Evolutionary conservation across 345 rosid species (phyloP).

Genomic region (Luvunga scandens): DNA sequence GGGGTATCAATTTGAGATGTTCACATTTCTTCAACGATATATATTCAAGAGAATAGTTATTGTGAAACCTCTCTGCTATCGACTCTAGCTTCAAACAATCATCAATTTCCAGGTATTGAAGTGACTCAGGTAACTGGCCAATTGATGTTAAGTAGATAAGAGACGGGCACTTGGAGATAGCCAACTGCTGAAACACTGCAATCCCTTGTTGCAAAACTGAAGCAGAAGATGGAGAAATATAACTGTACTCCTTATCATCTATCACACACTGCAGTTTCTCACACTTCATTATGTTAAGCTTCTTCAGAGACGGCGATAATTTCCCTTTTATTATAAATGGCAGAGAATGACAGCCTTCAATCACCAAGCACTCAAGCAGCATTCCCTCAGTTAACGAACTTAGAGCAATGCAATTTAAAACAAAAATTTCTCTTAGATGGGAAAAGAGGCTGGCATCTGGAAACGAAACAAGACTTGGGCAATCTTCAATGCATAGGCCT

Average conservation of each 20-base stretch:
- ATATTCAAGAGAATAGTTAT: slow-evolving; percentile 2
- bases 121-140: background rate
- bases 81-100: slow-evolving; percentile 9
- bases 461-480: background rate
- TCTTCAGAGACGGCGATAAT: background rate
- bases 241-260: background rate
- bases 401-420: background rate
- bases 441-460: background rate
- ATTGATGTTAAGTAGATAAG: slow-evolving; percentile 5
- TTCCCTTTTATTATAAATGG: background rate
- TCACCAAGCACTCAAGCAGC: background rate
- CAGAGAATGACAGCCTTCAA: background rate
- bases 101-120: background rate
- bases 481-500: background rate
- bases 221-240: background rate
- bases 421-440: no score
- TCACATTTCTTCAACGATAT: background rate
- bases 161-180: background rate
- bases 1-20: slow-evolving; percentile 1
- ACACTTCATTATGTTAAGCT: background rate
- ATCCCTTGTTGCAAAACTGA: slow-evolving; percentile 5
- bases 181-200: slow-evolving; percentile 7
- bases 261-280: slow-evolving; percentile 9
- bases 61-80: slow-evolving; percentile 3
- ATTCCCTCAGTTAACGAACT: background rate